phyloP scores from a whole-genome alignment of 768 basidiomycete genomes.

The Collybiopsis confluens region DNA sequence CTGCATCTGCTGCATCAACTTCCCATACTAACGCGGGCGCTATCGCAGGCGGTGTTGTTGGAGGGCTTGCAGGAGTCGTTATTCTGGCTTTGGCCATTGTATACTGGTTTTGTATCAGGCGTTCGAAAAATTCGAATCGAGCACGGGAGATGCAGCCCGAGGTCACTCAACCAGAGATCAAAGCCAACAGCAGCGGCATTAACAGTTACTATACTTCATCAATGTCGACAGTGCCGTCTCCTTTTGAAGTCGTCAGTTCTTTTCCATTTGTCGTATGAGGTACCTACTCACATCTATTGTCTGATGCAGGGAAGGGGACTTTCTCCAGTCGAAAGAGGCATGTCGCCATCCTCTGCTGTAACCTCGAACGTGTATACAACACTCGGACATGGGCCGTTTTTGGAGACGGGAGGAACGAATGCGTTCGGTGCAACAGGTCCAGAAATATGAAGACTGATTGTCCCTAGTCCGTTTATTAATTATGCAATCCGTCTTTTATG shows the following conservation, averaged over 20 bases:
- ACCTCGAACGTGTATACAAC: slow-evolving; percentile 16
- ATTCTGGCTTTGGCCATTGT: slow-evolving; percentile 29
- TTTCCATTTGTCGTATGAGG: background rate
- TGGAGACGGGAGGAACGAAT: background rate
- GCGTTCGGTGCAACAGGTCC: background rate
- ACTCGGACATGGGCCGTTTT: slow-evolving; percentile 4
- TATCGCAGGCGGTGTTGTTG: slow-evolving; percentile 60
- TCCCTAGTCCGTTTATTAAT: too few species aligned
- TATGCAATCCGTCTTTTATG: too few species aligned
- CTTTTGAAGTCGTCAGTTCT: slow-evolving; percentile 11
- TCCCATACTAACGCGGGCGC: slow-evolving; percentile 39
- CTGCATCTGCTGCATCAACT: slow-evolving; percentile 11
- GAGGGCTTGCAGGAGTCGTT: slow-evolving; percentile 42
- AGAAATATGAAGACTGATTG: background rate
- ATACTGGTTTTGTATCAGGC: slow-evolving; percentile 36
- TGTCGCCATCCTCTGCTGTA: slow-evolving; percentile 15
- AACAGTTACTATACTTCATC: background rate
- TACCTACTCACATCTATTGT: slow-evolving; percentile 1
- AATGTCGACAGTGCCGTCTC: slow-evolving; percentile 8
- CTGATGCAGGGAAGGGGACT: background rate
- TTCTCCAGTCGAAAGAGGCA: slow-evolving; percentile 8
- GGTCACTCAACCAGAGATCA: background rate
- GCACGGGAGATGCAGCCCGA: slow-evolving; percentile 3
- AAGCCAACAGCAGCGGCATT: background rate
- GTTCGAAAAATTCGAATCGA: slow-evolving; percentile 9